phyloP scores from a whole-genome alignment of 768 basidiomycete genomes.

The Podaxis mareebaensis region DNA sequence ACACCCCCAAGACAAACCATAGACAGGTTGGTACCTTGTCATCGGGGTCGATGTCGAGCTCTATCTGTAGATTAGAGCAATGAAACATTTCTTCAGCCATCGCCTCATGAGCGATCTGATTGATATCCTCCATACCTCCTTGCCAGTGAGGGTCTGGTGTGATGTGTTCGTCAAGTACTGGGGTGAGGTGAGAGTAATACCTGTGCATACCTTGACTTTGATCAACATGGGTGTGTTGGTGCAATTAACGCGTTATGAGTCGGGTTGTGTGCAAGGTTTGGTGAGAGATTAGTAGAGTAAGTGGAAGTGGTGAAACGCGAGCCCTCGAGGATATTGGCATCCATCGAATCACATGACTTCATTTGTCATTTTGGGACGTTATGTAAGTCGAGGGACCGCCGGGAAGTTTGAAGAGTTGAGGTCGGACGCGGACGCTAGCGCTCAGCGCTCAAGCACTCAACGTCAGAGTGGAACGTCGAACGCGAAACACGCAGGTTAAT shows the following conservation, averaged over 20 bases:
- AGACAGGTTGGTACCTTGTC: conserved; percentile 61
- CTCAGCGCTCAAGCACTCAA: not conserved
- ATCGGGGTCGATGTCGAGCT: conserved; percentile 90
- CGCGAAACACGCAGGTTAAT: too few species aligned
- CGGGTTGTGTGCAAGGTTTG: not conserved
- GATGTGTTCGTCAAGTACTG: conserved; percentile 6
- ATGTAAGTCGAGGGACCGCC: not conserved
- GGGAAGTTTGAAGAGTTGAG: not conserved
- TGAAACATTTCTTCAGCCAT: conserved; percentile 3
- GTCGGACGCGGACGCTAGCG: not conserved
- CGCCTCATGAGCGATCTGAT: conserved; percentile 15
- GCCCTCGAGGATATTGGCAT: conserved; percentile 1
- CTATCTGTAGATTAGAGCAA: conserved; percentile 59
- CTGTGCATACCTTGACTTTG: conserved; percentile 76
- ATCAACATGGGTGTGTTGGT: conserved; percentile 60
- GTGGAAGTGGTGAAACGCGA: conserved; percentile 10
- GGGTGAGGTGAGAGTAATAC: not conserved
- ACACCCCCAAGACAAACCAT: not conserved
- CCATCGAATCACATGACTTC: conserved; percentile 4
- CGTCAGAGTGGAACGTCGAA: too few species aligned
- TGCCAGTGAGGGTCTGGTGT: conserved; percentile 88
- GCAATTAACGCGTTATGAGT: not conserved
- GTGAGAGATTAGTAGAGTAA: conserved; percentile 6
- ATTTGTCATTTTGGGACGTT: not conserved
- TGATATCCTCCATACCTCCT: conserved; percentile 65